Evolutionary conservation across 108 stramenopile species (phyloP).

Genomic region (Mediolabrus comicus): DNA sequence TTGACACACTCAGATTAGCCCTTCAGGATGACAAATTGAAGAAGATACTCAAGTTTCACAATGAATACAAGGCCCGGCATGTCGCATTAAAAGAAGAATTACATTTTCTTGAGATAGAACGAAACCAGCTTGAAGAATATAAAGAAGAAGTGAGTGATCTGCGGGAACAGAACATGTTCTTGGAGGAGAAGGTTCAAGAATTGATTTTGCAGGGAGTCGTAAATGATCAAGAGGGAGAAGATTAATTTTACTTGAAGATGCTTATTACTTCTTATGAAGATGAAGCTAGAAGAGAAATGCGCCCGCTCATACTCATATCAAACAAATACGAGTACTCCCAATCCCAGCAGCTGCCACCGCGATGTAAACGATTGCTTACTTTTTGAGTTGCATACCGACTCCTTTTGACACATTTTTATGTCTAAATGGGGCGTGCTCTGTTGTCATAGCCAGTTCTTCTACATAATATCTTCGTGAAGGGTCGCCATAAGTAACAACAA

Average conservation of each 20-base stretch:
- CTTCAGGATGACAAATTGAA: constrained; percentile 24
- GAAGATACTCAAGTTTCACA: constrained; percentile 21
- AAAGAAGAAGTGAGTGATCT: constrained; percentile 17
- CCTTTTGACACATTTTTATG: constrained; percentile 55
- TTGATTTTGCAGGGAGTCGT: background rate
- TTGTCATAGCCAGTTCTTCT: constrained; percentile 79
- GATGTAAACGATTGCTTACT: background rate
- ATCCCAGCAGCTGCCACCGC: no score
- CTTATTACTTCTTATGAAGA: background rate
- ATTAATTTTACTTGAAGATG: background rate
- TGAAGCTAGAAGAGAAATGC: background rate
- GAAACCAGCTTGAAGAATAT: constrained; percentile 16
- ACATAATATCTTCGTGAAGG: constrained; percentile 24
- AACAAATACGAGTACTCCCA: no score
- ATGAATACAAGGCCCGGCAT: constrained; percentile 32
- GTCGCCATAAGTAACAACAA: background rate
- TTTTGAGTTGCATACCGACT: constrained; percentile 67
- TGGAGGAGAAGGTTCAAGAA: constrained; percentile 22
- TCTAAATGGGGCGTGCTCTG: constrained; percentile 89
- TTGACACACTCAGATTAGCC: constrained; percentile 9
- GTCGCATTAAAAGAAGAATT: constrained; percentile 21
- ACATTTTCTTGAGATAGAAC: background rate
- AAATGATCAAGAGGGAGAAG: constrained; percentile 1
- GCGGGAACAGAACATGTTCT: constrained; percentile 30
- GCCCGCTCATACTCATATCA: no score